A percentile compares a stretch with the other conserved stretches of the same genome.
phyloP scores from a whole-genome alignment of 768 basidiomycete genomes.

The Mycena olivaceomarginata region DNA sequence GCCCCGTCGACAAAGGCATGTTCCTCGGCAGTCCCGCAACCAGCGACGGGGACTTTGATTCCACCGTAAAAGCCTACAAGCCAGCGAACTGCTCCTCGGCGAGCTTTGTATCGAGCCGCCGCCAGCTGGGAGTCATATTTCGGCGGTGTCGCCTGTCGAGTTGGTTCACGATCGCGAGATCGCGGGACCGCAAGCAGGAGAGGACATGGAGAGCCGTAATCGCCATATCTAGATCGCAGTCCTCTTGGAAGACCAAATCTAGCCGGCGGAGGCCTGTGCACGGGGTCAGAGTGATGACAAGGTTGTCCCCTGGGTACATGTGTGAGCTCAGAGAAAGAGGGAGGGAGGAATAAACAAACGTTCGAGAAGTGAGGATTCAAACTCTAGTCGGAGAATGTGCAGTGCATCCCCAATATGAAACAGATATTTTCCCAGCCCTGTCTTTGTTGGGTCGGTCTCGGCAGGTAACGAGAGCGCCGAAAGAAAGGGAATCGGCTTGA shows the following conservation, averaged over 20 bases:
- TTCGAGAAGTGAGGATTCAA: background rate
- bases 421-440: conserved; percentile 6
- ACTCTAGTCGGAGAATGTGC: background rate
- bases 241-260: background rate
- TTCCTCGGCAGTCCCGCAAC: background rate
- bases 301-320: background rate
- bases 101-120: background rate
- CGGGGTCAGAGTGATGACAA: background rate
- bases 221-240: background rate
- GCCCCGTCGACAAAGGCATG: background rate
- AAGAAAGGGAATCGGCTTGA: conserved; percentile 13
- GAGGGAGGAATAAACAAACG: background rate
- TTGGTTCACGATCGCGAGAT: background rate
- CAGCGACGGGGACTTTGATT: background rate
- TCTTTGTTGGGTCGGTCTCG: background rate
- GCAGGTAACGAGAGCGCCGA: conserved; percentile 15
- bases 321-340: background rate
- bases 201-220: background rate
- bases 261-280: conserved; percentile 13
- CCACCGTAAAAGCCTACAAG: background rate
- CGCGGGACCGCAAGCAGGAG: background rate
- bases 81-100: background rate
- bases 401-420: background rate
- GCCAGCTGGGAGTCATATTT: background rate
- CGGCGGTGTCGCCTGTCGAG: background rate